Evolutionary conservation across 345 rosid genomes (phyloP).

Genomic region (Eucalyptus cloeziana): DNA sequence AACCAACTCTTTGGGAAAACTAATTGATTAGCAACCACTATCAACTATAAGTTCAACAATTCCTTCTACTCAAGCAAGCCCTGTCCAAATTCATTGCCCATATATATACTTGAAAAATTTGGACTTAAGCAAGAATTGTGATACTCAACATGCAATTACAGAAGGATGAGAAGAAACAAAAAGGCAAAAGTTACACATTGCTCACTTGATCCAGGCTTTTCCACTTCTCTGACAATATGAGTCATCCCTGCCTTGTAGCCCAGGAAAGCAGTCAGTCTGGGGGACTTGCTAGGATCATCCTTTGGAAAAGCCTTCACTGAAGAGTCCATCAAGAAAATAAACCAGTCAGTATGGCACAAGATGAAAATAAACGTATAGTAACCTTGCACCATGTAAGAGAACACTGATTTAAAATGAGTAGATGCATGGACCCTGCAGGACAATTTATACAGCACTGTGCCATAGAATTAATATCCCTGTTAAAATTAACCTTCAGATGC

Average conservation of each 20-base stretch:
- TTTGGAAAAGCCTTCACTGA: slow-evolving; percentile 9
- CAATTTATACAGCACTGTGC: background rate
- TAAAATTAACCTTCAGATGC: background rate
- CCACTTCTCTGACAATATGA: slow-evolving; percentile 30
- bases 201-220: slow-evolving; percentile 16
- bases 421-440: background rate
- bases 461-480: background rate
- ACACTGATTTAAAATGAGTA: background rate
- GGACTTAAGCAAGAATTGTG: background rate
- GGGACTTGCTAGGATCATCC: slow-evolving; percentile 12
- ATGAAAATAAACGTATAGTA: background rate
- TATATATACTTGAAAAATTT: background rate
- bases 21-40: background rate
- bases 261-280: background rate
- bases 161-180: background rate
- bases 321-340: slow-evolving; percentile 5
- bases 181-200: background rate
- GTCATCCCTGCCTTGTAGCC: slow-evolving; percentile 5
- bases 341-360: background rate
- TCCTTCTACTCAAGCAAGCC: background rate
- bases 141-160: background rate
- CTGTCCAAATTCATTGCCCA: background rate
- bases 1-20: background rate
- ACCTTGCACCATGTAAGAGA: background rate
- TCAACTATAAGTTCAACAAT: background rate